phyloP scores from a whole-genome alignment of 2,329 filamentous ascomycete species.

The Phoma sp. region DNA sequence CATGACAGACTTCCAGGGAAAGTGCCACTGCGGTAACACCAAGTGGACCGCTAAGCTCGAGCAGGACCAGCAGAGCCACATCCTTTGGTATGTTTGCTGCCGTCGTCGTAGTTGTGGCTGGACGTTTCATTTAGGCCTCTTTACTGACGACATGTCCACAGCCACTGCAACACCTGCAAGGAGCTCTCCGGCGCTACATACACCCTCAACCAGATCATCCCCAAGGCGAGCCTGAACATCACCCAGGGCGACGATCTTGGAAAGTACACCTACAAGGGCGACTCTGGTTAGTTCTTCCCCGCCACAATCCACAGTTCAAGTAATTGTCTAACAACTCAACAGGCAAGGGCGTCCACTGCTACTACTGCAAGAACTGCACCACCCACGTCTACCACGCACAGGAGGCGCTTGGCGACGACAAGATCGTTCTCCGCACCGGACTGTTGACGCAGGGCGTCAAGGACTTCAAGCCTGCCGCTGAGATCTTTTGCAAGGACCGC shows the following conservation, averaged over 20 bases:
- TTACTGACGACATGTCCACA: slow-evolving; percentile 20
- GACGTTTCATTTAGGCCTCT: no score
- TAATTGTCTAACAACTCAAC: background rate
- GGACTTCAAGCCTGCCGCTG: slow-evolving; percentile 57
- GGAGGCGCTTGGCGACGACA: slow-evolving; percentile 57
- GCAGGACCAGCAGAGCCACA: slow-evolving; percentile 52
- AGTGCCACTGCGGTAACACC: slow-evolving; percentile 62
- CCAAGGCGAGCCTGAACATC: slow-evolving; percentile 56
- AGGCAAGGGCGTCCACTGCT: slow-evolving; percentile 63
- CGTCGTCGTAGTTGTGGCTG: background rate
- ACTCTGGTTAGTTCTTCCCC: slow-evolving; percentile 51
- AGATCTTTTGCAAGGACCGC: slow-evolving; percentile 62
- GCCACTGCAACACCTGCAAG: slow-evolving; percentile 66
- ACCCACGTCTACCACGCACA: slow-evolving; percentile 63
- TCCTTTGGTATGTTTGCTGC: slow-evolving; percentile 52
- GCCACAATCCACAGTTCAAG: background rate
- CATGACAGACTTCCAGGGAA: slow-evolving; percentile 57
- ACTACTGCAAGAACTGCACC: slow-evolving; percentile 64
- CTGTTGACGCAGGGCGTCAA: slow-evolving; percentile 54
- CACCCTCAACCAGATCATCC: slow-evolving; percentile 63
- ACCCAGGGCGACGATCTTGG: slow-evolving; percentile 58
- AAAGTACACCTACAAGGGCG: slow-evolving; percentile 62
- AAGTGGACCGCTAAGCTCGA: slow-evolving; percentile 59
- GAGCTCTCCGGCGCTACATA: slow-evolving; percentile 57
- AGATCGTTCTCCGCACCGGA: slow-evolving; percentile 59